Percentiles rank a stretch among this genome's conserved stretches.
These are phyloP conservation scores for Cytospora mali DNA, from an alignment of 2,329 filamentous ascomycete species.

Conservation along the genomic window DNA sequence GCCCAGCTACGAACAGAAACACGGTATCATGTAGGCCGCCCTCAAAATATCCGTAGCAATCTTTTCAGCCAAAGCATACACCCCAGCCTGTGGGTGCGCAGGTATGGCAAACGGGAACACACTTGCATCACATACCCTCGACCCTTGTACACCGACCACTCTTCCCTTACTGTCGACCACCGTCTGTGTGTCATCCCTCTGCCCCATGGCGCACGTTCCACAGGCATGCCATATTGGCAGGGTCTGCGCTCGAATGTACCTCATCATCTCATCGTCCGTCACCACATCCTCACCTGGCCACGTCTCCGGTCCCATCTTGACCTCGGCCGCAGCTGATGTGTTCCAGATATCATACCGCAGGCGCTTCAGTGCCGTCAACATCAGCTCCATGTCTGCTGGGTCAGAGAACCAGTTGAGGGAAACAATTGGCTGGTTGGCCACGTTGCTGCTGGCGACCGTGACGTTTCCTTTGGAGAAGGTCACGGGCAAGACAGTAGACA, in stretches of 20 bases:
- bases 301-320: constrained; percentile 34
- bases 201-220: constrained; percentile 30
- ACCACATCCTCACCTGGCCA: constrained; percentile 39
- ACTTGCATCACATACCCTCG: constrained; percentile 52
- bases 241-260: constrained; percentile 32
- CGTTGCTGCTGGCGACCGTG: constrained; percentile 36
- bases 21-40: not conserved
- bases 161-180: too few species aligned
- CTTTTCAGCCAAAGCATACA: constrained; percentile 53
- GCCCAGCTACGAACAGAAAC: too few species aligned
- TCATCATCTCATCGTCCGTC: constrained; percentile 32
- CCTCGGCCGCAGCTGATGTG: constrained; percentile 19
- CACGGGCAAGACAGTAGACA: too few species aligned
- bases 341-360: constrained; percentile 28
- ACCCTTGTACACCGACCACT: constrained; percentile 48
- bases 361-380: constrained; percentile 33
- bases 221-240: too few species aligned
- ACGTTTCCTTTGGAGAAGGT: constrained; percentile 41
- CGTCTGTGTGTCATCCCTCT: constrained; percentile 45
- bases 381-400: constrained; percentile 19
- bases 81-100: constrained; percentile 51
- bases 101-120: constrained; percentile 50
- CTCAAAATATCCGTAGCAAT: constrained; percentile 7
- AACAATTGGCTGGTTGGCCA: constrained; percentile 40
- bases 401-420: constrained; percentile 42